These are phyloP conservation scores for Cytospora mali DNA, from an alignment of 2,329 filamentous ascomycete species.

Conservation along the genomic window DNA sequence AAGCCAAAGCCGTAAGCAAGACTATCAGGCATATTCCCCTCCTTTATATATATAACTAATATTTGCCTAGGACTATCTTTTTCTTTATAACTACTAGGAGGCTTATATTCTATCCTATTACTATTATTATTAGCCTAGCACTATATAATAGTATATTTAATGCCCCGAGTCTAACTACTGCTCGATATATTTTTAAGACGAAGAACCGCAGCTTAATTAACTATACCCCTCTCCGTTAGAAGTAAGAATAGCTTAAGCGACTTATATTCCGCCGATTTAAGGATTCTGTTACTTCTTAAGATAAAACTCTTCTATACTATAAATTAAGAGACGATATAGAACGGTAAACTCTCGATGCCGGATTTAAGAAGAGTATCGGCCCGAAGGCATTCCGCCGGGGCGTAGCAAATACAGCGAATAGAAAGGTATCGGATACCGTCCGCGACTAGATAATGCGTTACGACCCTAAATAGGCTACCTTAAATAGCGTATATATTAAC, in stretches of 20 bases:
- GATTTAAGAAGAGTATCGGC: constrained; percentile 18
- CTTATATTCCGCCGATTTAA: constrained; percentile 32
- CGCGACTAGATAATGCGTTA: constrained; percentile 37
- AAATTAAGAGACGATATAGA: constrained; percentile 35
- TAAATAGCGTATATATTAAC: constrained; percentile 36
- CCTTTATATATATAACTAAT: not conserved
- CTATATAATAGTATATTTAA: constrained; percentile 34
- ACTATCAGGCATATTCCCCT: not conserved
- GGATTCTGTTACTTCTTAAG: constrained; percentile 3
- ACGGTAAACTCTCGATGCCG: constrained; percentile 31
- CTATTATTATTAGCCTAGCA: constrained; percentile 34
- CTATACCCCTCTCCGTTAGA: constrained; percentile 34
- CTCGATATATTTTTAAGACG: constrained; percentile 27
- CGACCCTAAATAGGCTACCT: constrained; percentile 35
- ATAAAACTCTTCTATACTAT: constrained; percentile 32
- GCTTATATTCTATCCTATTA: constrained; percentile 36
- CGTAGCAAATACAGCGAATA: constrained; percentile 32
- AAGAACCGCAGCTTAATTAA: constrained; percentile 27
- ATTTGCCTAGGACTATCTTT: constrained; percentile 34
- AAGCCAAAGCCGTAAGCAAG: constrained; percentile 35
- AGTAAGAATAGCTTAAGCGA: constrained; percentile 34
- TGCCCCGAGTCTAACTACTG: constrained; percentile 31
- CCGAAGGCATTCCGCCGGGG: constrained; percentile 31
- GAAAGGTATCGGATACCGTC: constrained; percentile 34
- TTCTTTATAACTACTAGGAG: constrained; percentile 35